Percentiles rank a stretch among this genome's conserved stretches.
These are phyloP conservation scores for Russula earlei DNA, from an alignment of 768 basidiomycete genomes.

Conservation along the genomic window DNA sequence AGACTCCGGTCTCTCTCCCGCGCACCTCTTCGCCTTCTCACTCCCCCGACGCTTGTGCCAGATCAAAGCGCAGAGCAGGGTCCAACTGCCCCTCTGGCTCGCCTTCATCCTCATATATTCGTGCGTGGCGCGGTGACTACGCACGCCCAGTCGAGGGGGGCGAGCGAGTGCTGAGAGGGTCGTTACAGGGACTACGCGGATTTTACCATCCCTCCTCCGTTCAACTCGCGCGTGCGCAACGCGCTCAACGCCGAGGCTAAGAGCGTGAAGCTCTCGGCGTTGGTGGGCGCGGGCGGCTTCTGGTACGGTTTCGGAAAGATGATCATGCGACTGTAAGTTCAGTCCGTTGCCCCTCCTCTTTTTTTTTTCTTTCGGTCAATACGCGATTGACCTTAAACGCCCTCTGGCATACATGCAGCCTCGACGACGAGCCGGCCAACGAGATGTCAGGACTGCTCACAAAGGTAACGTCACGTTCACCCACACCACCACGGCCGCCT, in stretches of 20 bases:
- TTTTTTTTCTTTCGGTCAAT: neutral
- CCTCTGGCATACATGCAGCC: constrained; percentile 32
- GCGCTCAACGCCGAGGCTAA: constrained; percentile 84
- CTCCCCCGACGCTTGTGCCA: constrained; percentile 25
- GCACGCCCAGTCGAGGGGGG: too few relatives aligned
- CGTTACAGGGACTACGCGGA: constrained; percentile 78
- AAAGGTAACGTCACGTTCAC: constrained; percentile 32
- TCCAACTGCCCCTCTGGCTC: constrained; percentile 86
- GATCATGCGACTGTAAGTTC: constrained; percentile 69
- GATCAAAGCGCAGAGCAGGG: constrained; percentile 71
- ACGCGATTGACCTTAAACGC: neutral
- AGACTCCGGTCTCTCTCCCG: neutral
- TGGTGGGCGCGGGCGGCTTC: constrained; percentile 78
- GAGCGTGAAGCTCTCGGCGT: constrained; percentile 70
- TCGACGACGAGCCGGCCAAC: constrained; percentile 65
- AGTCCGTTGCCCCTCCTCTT: too few relatives aligned
- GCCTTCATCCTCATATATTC: constrained; percentile 78
- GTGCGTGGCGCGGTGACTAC: constrained; percentile 37
- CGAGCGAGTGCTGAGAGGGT: too few relatives aligned
- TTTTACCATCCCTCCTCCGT: constrained; percentile 74
- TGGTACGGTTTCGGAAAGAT: constrained; percentile 93
- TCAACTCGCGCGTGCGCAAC: constrained; percentile 66
- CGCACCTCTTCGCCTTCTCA: neutral
- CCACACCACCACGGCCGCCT: too few relatives aligned
- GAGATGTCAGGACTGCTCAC: constrained; percentile 65